Evolutionary conservation across 331 rosid species (phyloP).

Genomic region (Prunus yedoensis): DNA sequence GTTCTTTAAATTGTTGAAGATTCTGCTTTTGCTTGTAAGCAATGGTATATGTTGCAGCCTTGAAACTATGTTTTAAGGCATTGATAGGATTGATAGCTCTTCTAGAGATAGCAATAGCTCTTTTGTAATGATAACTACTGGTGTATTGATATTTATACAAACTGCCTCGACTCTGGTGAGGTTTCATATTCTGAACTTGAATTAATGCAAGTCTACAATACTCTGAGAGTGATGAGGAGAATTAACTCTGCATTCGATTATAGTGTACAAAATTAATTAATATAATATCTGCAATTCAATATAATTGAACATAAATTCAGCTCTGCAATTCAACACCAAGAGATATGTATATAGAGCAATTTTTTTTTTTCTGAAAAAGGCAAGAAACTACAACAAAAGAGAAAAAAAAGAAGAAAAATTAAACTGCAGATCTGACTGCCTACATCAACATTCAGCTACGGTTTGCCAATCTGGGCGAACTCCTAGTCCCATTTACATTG

Average conservation of each 20-base stretch:
- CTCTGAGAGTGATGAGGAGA: too few relatives aligned
- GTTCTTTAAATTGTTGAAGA: not conserved
- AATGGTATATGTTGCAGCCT: not conserved
- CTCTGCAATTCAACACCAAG: not conserved
- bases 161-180: not conserved
- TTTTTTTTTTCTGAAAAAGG: not conserved
- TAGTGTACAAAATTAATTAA: too few relatives aligned
- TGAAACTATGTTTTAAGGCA: not conserved
- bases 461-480: constrained; percentile 59
- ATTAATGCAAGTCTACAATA: not conserved
- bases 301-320: not conserved
- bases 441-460: not conserved
- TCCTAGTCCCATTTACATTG: constrained; percentile 36
- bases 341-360: not conserved
- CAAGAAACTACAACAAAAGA: not conserved
- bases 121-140: not conserved
- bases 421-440: too few relatives aligned
- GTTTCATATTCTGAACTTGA: not conserved
- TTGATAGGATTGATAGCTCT: not conserved
- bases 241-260: too few relatives aligned
- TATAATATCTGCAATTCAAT: too few relatives aligned
- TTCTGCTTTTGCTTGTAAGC: not conserved
- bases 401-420: not conserved
- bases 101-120: not conserved
- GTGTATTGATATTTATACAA: not conserved